Evolutionary conservation across 176 grass and related monocot genomes (phyloP), one percentile per base, ranked within the genome.

Genomic region (Poa pratensis): DNA sequence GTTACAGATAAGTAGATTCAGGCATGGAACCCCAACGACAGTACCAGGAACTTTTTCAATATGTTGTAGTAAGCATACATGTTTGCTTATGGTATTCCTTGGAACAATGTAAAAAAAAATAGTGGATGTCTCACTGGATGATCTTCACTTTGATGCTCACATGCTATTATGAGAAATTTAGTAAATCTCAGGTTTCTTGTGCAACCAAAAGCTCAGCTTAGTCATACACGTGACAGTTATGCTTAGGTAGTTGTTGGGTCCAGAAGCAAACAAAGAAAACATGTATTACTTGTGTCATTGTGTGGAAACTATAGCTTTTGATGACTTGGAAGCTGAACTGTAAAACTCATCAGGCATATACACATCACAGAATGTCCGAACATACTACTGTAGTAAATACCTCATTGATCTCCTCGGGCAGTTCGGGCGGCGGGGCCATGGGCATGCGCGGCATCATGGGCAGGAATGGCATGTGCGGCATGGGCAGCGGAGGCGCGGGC

Each of bases 401-500:
- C 89, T 90, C 89, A 5, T 90, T 84, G 28, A 90, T 87, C 75
- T 90, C 89, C 75, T 90, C 89, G 4, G 85, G 85, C 2, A 66
- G 75, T 32, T 84, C 89, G 14, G 75, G 14, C 0, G 65, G 79
- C 26, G 19, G 72, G 15, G 15, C 35, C 68, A 87, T 70, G 4
- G 59, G 89, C 69, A 87, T 35, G 55, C 70, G 84, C 9, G 85
- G 84, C 84, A 87, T 79, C 88, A 90, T 86, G 6, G 88, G 84
- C 46, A 90, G 74, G 79, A 90, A 90, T 27, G 89, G 89, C 89
- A 87, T 55, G 79, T 82, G 89, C 40, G 85, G 89, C 89, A 90
- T 78, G 3, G 80, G 89, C 39, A 90, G 27, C 0, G 68, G 80
- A 1, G 89, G 74, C 58, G 80, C 64, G 0, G 78, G 83, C 26